Percentiles rank a stretch among this genome's conserved stretches.
phyloP scores from a whole-genome alignment of 2,329 filamentous ascomycete genomes.

The Fusarium anguioides region DNA sequence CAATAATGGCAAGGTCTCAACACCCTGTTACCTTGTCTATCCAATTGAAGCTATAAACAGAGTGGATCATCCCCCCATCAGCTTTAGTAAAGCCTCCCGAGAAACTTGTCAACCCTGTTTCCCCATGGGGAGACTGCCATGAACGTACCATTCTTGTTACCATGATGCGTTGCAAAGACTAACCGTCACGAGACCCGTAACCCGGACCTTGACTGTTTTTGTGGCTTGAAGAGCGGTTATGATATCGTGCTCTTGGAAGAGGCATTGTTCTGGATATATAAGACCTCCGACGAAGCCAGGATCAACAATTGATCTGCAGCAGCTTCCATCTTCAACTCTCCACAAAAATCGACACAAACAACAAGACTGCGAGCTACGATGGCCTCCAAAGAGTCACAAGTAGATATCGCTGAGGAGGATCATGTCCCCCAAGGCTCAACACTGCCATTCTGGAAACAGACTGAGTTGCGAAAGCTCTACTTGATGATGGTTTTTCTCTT shows the following conservation, averaged over 20 bases:
- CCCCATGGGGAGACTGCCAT: constrained; percentile 29
- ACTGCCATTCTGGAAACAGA: constrained; percentile 40
- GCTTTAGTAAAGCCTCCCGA: constrained; percentile 1
- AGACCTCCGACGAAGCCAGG: not conserved
- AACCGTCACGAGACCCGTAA: constrained; percentile 7
- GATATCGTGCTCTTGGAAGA: not conserved
- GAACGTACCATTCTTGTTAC: not conserved
- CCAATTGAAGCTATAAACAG: not conserved
- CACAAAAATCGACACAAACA: not conserved
- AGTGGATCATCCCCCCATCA: not conserved
- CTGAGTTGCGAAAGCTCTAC: constrained; percentile 39
- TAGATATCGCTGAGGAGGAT: constrained; percentile 10
- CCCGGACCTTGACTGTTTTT: not conserved
- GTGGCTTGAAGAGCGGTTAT: not conserved
- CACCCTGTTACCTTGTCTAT: not conserved
- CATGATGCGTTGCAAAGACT: not conserved
- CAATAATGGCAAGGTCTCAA: not conserved
- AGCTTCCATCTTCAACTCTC: not conserved
- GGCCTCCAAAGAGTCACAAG: constrained; percentile 15
- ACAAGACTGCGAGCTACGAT: constrained; percentile 1
- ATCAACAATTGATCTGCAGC: not conserved
- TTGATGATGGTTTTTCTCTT: constrained; percentile 42
- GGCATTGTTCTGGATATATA: constrained; percentile 2
- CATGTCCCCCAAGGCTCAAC: constrained; percentile 27
- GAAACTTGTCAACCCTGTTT: constrained; percentile 12